Evolutionary conservation across 306 rosid species (phyloP).

Genomic region (Cucurbita maxima): DNA sequence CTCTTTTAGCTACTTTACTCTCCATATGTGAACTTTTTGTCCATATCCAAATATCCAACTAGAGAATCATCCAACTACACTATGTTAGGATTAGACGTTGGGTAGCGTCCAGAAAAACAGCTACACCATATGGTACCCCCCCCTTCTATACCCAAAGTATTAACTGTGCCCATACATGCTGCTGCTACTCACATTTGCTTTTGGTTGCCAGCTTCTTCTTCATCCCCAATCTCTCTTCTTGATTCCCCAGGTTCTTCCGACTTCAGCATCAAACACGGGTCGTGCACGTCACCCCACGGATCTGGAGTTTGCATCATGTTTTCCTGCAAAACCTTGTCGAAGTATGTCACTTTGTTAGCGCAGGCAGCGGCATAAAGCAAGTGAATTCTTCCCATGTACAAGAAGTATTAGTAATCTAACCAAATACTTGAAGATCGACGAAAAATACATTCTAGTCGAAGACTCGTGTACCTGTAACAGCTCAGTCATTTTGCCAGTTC

Average conservation of each 20-base stretch:
- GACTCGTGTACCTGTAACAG: slow-evolving; percentile 55
- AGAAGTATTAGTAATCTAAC: not conserved
- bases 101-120: slow-evolving; percentile 2
- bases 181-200: slow-evolving; percentile 1
- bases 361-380: not conserved
- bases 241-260: slow-evolving; percentile 16
- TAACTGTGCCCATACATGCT: not conserved
- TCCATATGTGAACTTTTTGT: not conserved
- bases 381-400: not conserved
- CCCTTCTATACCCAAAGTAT: not conserved
- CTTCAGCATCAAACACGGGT: slow-evolving; percentile 15
- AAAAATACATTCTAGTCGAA: not conserved
- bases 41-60: slow-evolving; percentile 1
- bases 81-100: slow-evolving; percentile 1
- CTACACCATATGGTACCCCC: not conserved
- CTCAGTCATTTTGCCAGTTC: slow-evolving; percentile 48
- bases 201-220: slow-evolving; percentile 9
- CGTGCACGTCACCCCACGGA: slow-evolving; percentile 19
- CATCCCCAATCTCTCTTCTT: slow-evolving; percentile 18
- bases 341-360: slow-evolving; percentile 11
- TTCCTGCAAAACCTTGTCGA: slow-evolving; percentile 50
- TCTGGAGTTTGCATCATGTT: slow-evolving; percentile 26
- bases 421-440: not conserved
- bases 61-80: not conserved
- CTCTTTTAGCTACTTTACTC: not conserved